Evolutionary conservation across 805 yeast genomes (phyloP).

Genomic region (Wickerhamiella musiphila): DNA sequence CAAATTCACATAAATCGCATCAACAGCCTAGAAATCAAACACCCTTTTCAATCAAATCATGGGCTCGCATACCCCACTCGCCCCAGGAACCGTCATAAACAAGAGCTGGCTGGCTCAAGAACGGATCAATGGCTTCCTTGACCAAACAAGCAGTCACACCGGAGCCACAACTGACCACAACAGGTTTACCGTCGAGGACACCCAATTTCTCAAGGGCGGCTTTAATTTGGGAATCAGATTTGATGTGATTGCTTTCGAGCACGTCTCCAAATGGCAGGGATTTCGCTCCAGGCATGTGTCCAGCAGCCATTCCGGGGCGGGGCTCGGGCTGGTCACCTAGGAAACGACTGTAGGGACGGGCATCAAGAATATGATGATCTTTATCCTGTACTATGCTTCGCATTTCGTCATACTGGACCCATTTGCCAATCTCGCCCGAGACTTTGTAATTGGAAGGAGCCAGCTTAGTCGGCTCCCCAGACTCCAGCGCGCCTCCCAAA

Average conservation of each 20-base stretch:
- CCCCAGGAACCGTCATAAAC: slow-evolving; percentile 55
- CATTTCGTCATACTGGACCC: slow-evolving; percentile 43
- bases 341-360: slow-evolving; percentile 60
- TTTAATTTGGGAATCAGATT: slow-evolving; percentile 29
- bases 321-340: slow-evolving; percentile 77
- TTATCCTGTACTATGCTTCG: slow-evolving; percentile 35
- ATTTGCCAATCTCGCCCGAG: slow-evolving; percentile 17
- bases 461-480: slow-evolving; percentile 12
- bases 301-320: slow-evolving; percentile 70
- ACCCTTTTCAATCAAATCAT: slow-evolving; percentile 32
- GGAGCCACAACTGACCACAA: slow-evolving; percentile 84
- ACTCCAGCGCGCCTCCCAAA: slow-evolving; percentile 31
- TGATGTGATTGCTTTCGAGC: slow-evolving; percentile 32
- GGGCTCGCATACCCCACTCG: slow-evolving; percentile 68
- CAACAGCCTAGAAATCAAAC: background rate
- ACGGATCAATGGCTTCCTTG: slow-evolving; percentile 49
- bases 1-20: background rate
- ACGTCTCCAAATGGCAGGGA: slow-evolving; percentile 61
- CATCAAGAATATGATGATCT: slow-evolving; percentile 52
- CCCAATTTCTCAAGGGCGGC: slow-evolving; percentile 30
- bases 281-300: slow-evolving; percentile 71
- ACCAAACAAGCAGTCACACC: slow-evolving; percentile 91
- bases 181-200: slow-evolving; percentile 33
- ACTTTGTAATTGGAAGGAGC: slow-evolving; percentile 14
- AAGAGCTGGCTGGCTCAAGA: slow-evolving; percentile 30